Base-by-base conservation (phyloP, 2,329 filamentous ascomycete genomes). In the Fusarium papillatum region DNA sequence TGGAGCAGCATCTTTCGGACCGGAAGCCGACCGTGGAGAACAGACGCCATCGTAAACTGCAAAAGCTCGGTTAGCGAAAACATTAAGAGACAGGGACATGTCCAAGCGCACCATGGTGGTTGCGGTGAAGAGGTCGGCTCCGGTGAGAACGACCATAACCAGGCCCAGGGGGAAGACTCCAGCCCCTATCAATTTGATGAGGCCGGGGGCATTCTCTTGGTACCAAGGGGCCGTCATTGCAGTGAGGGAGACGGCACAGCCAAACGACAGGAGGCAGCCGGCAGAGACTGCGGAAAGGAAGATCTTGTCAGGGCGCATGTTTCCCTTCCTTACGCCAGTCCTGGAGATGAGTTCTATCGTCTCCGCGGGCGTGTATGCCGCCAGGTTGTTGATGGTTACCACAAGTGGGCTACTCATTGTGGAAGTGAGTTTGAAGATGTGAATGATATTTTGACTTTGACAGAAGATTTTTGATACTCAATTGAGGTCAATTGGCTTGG, bases 1-100 rank as follows among this genome's bases (percentile, higher is more conserved):
- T 81, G 80, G 14, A 81, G 36, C 2, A 80, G 60, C 80, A 81
- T 81, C n/a, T 71, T 73, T 9, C 74, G 76, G 8, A 70, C 55
- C 1, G 75, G 24, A 14, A 81, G 62, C 10, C 74, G 70, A 1
- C 79, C 61, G 8, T 76, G 71, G 4, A 81, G 69, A 5, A 75
- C 77, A 10, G 79, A 76, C 6, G 77, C 73, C 11, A 78, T 34
- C 1, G 78, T 80, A 14, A 78, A 79, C 79, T 80, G 53, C 13
- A 14, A 29, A 34, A 16, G 1, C 19, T 5, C 0, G 4, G 36
- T 76, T 22, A 69, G 48, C 4, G 7, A 10, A 14, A 26, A 16
- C 17, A 48, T 10, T 1, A 1, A 4, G 1, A 7, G 14, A 14
- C 11, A 11, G 8, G 31, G 31, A 17, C 5, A 0, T 9, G 24